Conservation (phyloP, 1,284 basidiomycete genomes). For the Trametes hirsuta region DNA sequence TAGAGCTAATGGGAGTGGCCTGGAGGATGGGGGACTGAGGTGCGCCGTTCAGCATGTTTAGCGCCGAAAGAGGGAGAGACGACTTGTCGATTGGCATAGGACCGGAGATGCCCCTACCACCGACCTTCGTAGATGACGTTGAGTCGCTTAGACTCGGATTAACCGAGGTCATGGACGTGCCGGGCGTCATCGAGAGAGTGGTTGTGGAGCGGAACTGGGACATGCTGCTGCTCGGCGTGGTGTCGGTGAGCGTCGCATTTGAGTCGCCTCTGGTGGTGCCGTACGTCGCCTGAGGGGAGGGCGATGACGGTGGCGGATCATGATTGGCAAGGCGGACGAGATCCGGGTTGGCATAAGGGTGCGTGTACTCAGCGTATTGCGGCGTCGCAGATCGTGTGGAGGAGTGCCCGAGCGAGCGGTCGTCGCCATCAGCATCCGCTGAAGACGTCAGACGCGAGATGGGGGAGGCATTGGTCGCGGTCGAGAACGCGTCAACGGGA, state of each 20-base stretch:
- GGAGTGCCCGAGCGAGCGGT: conserved; percentile 26
- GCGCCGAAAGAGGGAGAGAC: conserved; percentile 22
- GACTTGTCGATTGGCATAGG: conserved; percentile 36
- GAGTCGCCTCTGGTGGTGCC: conserved; percentile 48
- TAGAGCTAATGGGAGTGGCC: conserved; percentile 11
- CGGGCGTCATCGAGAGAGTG: conserved; percentile 48
- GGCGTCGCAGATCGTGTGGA: conserved; percentile 28
- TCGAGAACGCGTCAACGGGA: conserved; percentile 15
- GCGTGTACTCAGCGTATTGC: conserved; percentile 37
- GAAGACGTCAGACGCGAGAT: conserved; percentile 32
- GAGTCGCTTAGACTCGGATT: conserved; percentile 39
- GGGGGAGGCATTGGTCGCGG: conserved; percentile 28
- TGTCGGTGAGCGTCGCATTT: conserved; percentile 56
- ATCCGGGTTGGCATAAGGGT: conserved; percentile 81
- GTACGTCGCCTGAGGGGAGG: conserved; percentile 25
- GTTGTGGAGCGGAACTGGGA: conserved; percentile 43
- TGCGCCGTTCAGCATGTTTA: conserved; percentile 17
- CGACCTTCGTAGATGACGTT: conserved; percentile 24
- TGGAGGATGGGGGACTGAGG: conserved; percentile 12
- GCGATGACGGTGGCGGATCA: conserved; percentile 41
- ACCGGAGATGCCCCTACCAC: conserved; percentile 35
- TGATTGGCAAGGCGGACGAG: conserved; percentile 40
- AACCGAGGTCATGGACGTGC: conserved; percentile 50
- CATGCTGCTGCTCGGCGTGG: conserved; percentile 40
- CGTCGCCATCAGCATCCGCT: conserved; percentile 25